A percentile compares a stretch with the other conserved stretches of the same genome.
These are phyloP conservation scores for Plectranthus barbatus DNA, from an alignment of 257 asterid species.

Conservation along the genomic window DNA sequence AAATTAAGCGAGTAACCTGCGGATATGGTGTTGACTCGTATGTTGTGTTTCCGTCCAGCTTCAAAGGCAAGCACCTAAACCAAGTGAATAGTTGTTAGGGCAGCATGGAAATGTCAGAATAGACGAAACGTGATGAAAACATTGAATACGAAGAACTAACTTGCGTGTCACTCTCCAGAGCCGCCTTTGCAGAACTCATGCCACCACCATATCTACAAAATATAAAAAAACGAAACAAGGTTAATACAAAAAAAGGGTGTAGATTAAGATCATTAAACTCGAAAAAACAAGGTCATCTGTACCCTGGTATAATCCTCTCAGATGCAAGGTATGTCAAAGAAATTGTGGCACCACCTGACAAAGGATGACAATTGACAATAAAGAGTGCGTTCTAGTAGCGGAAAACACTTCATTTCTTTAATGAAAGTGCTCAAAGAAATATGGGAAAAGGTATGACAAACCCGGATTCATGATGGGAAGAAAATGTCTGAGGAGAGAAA, in stretches of 20 bases:
- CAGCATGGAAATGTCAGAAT: not conserved
- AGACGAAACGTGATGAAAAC: not conserved
- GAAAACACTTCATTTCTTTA: not conserved
- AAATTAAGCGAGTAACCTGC: conserved; percentile 49
- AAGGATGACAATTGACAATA: not conserved
- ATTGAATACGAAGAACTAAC: conserved; percentile 30
- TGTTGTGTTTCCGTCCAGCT: conserved; percentile 75
- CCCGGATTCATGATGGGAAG: conserved; percentile 89
- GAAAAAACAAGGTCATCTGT: conserved; percentile 5
- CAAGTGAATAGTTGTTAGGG: conserved; percentile 6
- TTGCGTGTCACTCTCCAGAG: conserved; percentile 87
- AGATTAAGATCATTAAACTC: not conserved
- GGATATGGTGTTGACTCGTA: conserved; percentile 94
- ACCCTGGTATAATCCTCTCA: conserved; percentile 96
- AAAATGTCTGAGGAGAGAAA: conserved; percentile 77
- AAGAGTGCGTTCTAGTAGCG: not conserved
- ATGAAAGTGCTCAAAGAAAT: not conserved
- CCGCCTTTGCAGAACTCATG: conserved; percentile 96
- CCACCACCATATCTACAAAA: conserved; percentile 85
- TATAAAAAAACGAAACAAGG: conserved; percentile 4
- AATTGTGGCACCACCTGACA: conserved; percentile 84
- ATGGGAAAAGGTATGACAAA: conserved; percentile 4
- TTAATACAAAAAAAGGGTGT: not conserved
- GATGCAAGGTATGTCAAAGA: conserved; percentile 95
- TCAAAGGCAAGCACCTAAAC: conserved; percentile 88